Conservation (phyloP, 495 filamentous ascomycete species). For the Penicillium steckii region DNA sequence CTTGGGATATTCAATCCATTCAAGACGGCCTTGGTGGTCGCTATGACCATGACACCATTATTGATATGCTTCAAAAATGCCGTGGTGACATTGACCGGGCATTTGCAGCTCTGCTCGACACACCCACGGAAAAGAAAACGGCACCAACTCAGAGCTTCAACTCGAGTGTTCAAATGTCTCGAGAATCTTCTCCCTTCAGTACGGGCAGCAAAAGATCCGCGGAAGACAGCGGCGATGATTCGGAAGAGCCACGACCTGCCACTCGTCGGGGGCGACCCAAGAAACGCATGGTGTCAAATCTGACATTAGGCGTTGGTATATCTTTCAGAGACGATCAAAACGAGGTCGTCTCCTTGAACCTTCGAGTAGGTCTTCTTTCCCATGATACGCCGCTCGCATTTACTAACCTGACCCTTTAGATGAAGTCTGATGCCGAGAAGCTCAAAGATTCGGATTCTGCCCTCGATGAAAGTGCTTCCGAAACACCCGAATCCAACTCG, state of each 20-base stretch:
- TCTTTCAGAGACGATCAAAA: slow-evolving; percentile 45
- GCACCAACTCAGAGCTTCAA: slow-evolving; percentile 33
- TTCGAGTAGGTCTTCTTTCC: slow-evolving; percentile 28
- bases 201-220: slow-evolving; percentile 51
- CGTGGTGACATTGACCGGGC: slow-evolving; percentile 60
- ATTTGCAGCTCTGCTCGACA: slow-evolving; percentile 54
- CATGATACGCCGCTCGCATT: background rate
- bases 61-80: slow-evolving; percentile 56
- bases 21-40: slow-evolving; percentile 55
- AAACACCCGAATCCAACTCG: background rate
- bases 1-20: slow-evolving; percentile 65
- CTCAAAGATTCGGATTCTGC: slow-evolving; percentile 6
- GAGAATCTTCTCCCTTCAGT: slow-evolving; percentile 46
- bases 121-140: slow-evolving; percentile 21
- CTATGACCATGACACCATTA: slow-evolving; percentile 52
- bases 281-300: slow-evolving; percentile 40
- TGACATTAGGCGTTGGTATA: slow-evolving; percentile 46
- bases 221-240: slow-evolving; percentile 44
- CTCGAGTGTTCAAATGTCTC: slow-evolving; percentile 37
- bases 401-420: slow-evolving; percentile 2
- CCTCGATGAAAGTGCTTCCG: background rate
- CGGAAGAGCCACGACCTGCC: slow-evolving; percentile 33
- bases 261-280: slow-evolving; percentile 32
- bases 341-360: slow-evolving; percentile 44
- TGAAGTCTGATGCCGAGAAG: slow-evolving; percentile 21